Evolutionary conservation across 768 basidiomycete species (phyloP).

Genomic region (Trichaptum fuscoviolaceum): DNA sequence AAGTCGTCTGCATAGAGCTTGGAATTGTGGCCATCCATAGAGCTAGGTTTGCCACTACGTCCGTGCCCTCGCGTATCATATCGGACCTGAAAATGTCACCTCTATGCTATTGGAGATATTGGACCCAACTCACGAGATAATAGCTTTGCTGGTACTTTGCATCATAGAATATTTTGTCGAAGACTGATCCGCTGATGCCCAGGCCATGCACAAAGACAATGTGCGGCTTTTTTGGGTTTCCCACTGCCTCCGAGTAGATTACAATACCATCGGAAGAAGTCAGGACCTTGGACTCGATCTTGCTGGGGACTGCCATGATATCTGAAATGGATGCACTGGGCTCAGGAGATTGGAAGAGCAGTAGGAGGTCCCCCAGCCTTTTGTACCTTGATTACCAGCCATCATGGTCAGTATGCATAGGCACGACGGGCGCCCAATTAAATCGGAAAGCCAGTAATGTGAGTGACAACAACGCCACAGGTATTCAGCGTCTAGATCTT

Average conservation of each 20-base stretch:
- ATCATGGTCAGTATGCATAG: no score
- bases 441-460: no score
- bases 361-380: background rate
- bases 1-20: conserved; percentile 18
- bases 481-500: no score
- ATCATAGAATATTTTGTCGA: conserved; percentile 17
- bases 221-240: conserved; percentile 16
- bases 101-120: background rate
- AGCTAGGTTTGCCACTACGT: conserved; percentile 12
- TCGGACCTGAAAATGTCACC: conserved; percentile 13
- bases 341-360: background rate
- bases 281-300: conserved; percentile 5
- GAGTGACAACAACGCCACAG: no score
- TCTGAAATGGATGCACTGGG: background rate
- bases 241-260: conserved; percentile 20
- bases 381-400: background rate
- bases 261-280: conserved; percentile 19
- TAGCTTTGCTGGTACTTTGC: conserved; percentile 12
- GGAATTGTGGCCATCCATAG: conserved; percentile 12
- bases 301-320: background rate
- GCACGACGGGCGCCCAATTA: no score
- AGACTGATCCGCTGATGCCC: conserved; percentile 13
- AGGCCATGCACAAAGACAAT: conserved; percentile 21
- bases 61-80: conserved; percentile 23
- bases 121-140: conserved; percentile 15